phyloP scores from a whole-genome alignment of 768 basidiomycete species.

The Lactarius sanguifluus region DNA sequence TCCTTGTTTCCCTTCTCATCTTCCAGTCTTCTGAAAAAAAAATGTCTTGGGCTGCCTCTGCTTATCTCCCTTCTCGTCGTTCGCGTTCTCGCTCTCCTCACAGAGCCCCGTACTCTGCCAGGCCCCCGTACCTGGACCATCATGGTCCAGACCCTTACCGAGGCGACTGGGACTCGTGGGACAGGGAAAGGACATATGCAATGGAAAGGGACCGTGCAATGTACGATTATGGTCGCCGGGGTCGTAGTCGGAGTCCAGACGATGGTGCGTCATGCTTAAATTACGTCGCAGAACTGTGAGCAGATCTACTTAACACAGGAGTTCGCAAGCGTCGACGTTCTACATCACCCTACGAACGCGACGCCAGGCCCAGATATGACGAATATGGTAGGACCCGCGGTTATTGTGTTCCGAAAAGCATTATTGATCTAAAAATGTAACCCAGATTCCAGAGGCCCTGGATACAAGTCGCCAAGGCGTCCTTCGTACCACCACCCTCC shows the following conservation, averaged over 20 bases:
- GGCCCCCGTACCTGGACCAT: slow-evolving; percentile 56
- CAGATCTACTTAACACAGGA: slow-evolving; percentile 41
- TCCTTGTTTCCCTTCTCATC: slow-evolving; percentile 54
- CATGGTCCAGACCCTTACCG: slow-evolving; percentile 62
- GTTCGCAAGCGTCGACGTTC: slow-evolving; percentile 77
- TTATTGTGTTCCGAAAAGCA: neutral
- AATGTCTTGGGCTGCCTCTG: slow-evolving; percentile 67
- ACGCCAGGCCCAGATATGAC: slow-evolving; percentile 79
- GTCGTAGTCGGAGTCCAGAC: slow-evolving; percentile 80
- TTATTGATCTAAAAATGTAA: slow-evolving; percentile 25
- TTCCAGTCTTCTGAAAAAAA: slow-evolving; percentile 44
- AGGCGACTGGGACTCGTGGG: slow-evolving; percentile 67
- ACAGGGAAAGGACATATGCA: slow-evolving; percentile 68
- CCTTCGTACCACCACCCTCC: slow-evolving; percentile 49
- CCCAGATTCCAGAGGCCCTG: slow-evolving; percentile 61
- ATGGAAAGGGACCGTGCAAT: slow-evolving; percentile 69
- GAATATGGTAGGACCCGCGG: slow-evolving; percentile 62
- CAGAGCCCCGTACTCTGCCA: slow-evolving; percentile 50
- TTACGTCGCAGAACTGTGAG: neutral
- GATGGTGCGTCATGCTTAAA: slow-evolving; percentile 49
- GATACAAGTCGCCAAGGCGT: slow-evolving; percentile 65
- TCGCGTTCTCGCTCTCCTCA: slow-evolving; percentile 82
- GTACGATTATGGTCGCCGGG: slow-evolving; percentile 68
- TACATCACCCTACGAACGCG: slow-evolving; percentile 76
- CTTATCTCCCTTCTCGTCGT: slow-evolving; percentile 71